These are phyloP conservation scores for Suillus tomentosus DNA, from an alignment of 768 basidiomycete genomes.

Conservation along the genomic window DNA sequence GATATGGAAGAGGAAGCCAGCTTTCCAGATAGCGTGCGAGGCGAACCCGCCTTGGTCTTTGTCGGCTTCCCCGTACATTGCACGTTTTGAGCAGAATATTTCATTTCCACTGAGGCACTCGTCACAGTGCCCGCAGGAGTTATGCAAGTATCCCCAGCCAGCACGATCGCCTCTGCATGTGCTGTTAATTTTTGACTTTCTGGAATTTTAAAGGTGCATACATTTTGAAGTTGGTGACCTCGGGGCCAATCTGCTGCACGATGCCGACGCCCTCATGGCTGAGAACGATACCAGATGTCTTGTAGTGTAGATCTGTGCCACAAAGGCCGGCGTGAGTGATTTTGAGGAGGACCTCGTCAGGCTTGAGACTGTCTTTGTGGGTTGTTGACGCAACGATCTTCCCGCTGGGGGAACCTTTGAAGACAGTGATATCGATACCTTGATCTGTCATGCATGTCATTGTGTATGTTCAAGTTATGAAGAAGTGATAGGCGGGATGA, in stretches of 20 bases:
- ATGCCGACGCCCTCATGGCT: slow-evolving; percentile 42
- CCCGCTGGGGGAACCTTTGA: slow-evolving; percentile 31
- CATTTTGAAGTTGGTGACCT: slow-evolving; percentile 36
- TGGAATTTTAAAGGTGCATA: slow-evolving; percentile 23
- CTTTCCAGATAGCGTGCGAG: slow-evolving; percentile 38
- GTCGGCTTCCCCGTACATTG: slow-evolving; percentile 28
- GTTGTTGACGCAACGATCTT: slow-evolving; percentile 20
- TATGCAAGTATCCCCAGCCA: slow-evolving; percentile 38
- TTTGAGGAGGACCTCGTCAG: slow-evolving; percentile 33
- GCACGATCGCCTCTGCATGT: slow-evolving; percentile 35
- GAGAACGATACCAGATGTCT: slow-evolving; percentile 35
- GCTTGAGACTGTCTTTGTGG: slow-evolving; percentile 21
- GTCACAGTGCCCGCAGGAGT: slow-evolving; percentile 34
- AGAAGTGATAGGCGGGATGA: background rate
- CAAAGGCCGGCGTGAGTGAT: slow-evolving; percentile 34
- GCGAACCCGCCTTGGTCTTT: slow-evolving; percentile 38
- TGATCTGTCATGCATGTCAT: slow-evolving; percentile 8
- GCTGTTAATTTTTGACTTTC: slow-evolving; percentile 6
- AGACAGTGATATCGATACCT: slow-evolving; percentile 28
- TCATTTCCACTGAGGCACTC: slow-evolving; percentile 37
- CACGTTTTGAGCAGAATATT: slow-evolving; percentile 27
- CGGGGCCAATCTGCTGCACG: slow-evolving; percentile 33
- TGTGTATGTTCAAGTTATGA: background rate
- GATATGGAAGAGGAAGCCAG: slow-evolving; percentile 36
- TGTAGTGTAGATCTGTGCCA: slow-evolving; percentile 28